Evolutionary conservation across 2,329 filamentous ascomycete species (phyloP), one percentile per base, ranked within the genome.

Genomic region (Cytospora mali): DNA sequence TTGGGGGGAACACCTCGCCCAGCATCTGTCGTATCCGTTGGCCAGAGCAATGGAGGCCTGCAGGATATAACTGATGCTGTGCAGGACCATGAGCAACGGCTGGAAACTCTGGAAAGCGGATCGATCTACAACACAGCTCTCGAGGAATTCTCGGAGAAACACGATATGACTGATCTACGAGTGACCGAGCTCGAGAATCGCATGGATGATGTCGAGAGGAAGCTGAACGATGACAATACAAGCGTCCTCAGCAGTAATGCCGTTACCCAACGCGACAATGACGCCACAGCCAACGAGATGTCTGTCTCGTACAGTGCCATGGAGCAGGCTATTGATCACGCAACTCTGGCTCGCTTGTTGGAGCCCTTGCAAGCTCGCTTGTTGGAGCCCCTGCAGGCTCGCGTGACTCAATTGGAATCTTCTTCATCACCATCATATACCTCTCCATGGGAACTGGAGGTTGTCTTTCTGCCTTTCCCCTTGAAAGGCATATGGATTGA

Each of bases 371-470:
- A n/a, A n/a, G 75, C 79, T 68, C 80, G 72, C 55, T 80, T 85
- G 66, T 75, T 87, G 1, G 77, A 83, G 66, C 72, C 73, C 7
- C 72, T 86, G 0, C 79, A 81, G 66, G 77, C 79, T 3, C 81
- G 83, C 65, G 75, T 86, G 55, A 74, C 78, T 31, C 78, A 84
- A 50, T 77, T 91, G 11, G 87, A 90, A 72, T 71, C 73, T 14
- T 80, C 81, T 6, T 77, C 83, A 11, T 74, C 86, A 31, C 89
- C 90, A n/a, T 86, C 88, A 0, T 78, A 79, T 29, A 75, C 76
- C 49, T 80, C 84, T 48, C 88, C 90, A 0, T 93, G 90, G 88
- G 84, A 90, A 67, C 77, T 94, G 1, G 90, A 93, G 70, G 88
- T 93, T 5, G 86, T 93, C 1, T 86, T 93, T 62, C 73, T 93